Conservation (phyloP, 345 rosid species). For the Lepidium didymum region DNA sequence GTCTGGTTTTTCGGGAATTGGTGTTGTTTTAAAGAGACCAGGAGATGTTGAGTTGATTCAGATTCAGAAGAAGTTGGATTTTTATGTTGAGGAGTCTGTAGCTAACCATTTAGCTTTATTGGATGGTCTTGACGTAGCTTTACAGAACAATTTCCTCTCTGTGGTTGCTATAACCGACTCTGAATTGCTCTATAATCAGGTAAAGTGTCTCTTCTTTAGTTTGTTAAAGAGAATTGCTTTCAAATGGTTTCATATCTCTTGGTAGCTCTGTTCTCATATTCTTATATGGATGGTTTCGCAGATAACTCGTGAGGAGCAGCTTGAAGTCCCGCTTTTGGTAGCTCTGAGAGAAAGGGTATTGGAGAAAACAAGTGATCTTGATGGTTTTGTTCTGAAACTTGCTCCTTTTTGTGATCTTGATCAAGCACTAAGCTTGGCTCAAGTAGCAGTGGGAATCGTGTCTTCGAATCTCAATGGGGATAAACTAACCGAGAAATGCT, state of each 20-base stretch:
- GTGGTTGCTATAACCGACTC: slow-evolving; percentile 84
- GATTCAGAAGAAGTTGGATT: slow-evolving; percentile 88
- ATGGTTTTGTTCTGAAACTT: slow-evolving; percentile 59
- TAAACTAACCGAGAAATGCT: slow-evolving; percentile 48
- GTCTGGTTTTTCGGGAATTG: slow-evolving; percentile 75
- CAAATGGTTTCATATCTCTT: not conserved
- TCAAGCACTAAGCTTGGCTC: slow-evolving; percentile 60
- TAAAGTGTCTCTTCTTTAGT: slow-evolving; percentile 1
- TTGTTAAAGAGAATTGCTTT: not conserved
- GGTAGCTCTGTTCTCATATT: slow-evolving; percentile 6
- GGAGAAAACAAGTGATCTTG: slow-evolving; percentile 57
- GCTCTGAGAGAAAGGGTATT: slow-evolving; percentile 74
- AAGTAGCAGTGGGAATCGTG: slow-evolving; percentile 71
- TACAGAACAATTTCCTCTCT: slow-evolving; percentile 43
- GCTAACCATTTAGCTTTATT: slow-evolving; percentile 80
- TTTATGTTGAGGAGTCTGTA: slow-evolving; percentile 70
- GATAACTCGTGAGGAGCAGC: slow-evolving; percentile 52
- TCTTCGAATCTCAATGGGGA: slow-evolving; percentile 40
- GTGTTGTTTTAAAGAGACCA: slow-evolving; percentile 77
- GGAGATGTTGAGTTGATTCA: slow-evolving; percentile 45
- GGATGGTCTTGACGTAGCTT: slow-evolving; percentile 78
- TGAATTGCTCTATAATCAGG: slow-evolving; percentile 60
- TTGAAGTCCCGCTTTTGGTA: slow-evolving; percentile 56
- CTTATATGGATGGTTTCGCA: slow-evolving; percentile 27
- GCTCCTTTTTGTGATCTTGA: slow-evolving; percentile 49